Base-by-base conservation (phyloP, 2,329 filamentous ascomycete species). In the Microdochium bolleyi region DNA sequence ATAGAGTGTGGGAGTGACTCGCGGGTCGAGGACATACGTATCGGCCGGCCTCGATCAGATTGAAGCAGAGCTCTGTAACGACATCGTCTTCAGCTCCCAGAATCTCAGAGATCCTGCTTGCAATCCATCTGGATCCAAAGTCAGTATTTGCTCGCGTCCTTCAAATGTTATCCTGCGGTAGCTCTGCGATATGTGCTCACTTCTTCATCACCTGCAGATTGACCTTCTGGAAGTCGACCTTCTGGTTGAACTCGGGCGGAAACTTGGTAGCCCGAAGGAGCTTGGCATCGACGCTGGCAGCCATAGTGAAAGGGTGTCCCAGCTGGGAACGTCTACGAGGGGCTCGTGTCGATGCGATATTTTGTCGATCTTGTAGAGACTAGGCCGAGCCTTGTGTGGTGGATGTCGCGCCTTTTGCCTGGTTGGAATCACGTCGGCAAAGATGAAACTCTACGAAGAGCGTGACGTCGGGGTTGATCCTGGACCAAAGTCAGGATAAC, bases 131-230 rank as follows among this genome's bases (percentile, higher is more conserved):
- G 60, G 3, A 3, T 14, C 41, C 10, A 46, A 13, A 21, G 19
- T 46, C 19, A 46, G 41, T 19, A 22, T 19, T 14, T 16, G 7
- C 34, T 8, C 5, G 16, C 16, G 34, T 38, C 13, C 14, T 38
- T 16, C 11, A 5, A 38, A 9, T 14, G n/a, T 5, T 5, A 16
- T 8, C 16, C 34, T 38, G 7, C 22, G 41, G 16, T 8, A 7
- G 16, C 16, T 22, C 19, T 46, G 41, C 3, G 7, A 7, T 46
- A 21, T 49, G 51, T 55, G 72, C 85, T 65, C 67, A 95, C 89
- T 94, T 95, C 79, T 96, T 96, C 84, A 99, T 95, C 53, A 99
- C 89, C 70, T 95, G 90, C 50, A 96, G 78, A 67, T 99, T 96
- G 70, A 99, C 91, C 75, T 97, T 97, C 61, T 85, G 83, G 83